Evolutionary conservation across 139 green algal species (phyloP).

Genomic region (Trebouxia sp.): DNA sequence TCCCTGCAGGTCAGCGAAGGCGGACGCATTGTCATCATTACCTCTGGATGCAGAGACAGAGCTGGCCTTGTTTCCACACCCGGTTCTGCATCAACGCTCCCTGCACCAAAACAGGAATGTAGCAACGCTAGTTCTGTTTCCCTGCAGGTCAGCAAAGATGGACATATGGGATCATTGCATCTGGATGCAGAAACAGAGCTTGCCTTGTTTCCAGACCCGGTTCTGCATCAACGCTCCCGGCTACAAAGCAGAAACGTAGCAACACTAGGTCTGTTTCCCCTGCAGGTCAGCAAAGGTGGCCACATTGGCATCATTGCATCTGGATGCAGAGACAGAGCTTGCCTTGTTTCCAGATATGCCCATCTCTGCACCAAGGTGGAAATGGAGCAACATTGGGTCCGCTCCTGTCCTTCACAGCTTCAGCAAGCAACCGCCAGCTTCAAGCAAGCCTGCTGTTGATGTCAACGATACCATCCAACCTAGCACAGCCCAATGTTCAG

Average conservation of each 20-base stretch:
- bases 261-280: not conserved
- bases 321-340: not conserved
- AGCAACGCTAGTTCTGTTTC: not conserved
- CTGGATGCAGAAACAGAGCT: not conserved
- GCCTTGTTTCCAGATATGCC: not conserved
- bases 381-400: constrained; percentile 13
- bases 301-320: not conserved
- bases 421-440: too few species aligned
- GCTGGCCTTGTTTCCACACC: not conserved
- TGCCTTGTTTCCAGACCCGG: not conserved
- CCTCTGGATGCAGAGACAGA: too few species aligned
- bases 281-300: not conserved
- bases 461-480: too few species aligned
- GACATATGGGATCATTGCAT: not conserved
- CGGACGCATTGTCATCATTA: too few species aligned
- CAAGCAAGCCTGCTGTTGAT: not conserved
- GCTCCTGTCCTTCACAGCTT: not conserved
- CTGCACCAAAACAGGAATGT: too few species aligned
- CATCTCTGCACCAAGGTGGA: too few species aligned
- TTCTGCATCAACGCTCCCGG: too few species aligned
- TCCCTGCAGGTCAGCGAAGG: too few species aligned
- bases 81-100: not conserved
- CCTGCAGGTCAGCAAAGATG: not conserved
- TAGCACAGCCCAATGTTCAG: too few species aligned
- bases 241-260: too few species aligned